Evolutionary conservation across 192 early-diverging fungal species (phyloP).

Genomic region (Nowakowskiella sp.): DNA sequence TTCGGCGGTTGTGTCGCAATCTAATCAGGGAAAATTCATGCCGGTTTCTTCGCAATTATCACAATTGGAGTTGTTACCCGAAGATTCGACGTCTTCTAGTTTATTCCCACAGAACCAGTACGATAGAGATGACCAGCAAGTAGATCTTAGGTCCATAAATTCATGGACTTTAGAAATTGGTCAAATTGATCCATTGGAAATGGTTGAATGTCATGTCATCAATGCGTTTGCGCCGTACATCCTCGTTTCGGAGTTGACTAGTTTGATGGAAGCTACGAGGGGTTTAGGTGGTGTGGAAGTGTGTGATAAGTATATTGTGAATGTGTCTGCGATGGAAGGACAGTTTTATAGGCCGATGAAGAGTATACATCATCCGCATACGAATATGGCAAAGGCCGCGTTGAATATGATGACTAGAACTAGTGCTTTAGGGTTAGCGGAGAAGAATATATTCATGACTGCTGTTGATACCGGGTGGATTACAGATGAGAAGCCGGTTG

Average conservation of each 20-base stretch:
- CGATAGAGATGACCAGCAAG: slow-evolving; percentile 49
- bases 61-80: slow-evolving; percentile 27
- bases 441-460: slow-evolving; percentile 45
- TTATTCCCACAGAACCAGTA: slow-evolving; percentile 36
- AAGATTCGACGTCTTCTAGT: slow-evolving; percentile 10
- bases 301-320: slow-evolving; percentile 41
- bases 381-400: slow-evolving; percentile 43
- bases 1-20: neutral
- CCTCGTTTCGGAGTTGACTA: slow-evolving; percentile 40
- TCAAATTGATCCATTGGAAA: slow-evolving; percentile 41
- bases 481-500: slow-evolving; percentile 48
- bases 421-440: slow-evolving; percentile 34
- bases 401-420: slow-evolving; percentile 57
- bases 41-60: slow-evolving; percentile 31
- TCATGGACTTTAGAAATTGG: slow-evolving; percentile 44
- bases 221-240: slow-evolving; percentile 53
- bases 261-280: slow-evolving; percentile 31
- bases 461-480: slow-evolving; percentile 55
- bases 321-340: slow-evolving; percentile 52
- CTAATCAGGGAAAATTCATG: neutral
- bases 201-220: slow-evolving; percentile 54
- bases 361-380: slow-evolving; percentile 35
- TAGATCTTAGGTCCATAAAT: slow-evolving; percentile 41
- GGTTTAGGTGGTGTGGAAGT: slow-evolving; percentile 13
- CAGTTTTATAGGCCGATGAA: slow-evolving; percentile 52